These are phyloP conservation scores for Hibiscus syriacus DNA, from an alignment of 345 rosid species.

Conservation along the genomic window DNA sequence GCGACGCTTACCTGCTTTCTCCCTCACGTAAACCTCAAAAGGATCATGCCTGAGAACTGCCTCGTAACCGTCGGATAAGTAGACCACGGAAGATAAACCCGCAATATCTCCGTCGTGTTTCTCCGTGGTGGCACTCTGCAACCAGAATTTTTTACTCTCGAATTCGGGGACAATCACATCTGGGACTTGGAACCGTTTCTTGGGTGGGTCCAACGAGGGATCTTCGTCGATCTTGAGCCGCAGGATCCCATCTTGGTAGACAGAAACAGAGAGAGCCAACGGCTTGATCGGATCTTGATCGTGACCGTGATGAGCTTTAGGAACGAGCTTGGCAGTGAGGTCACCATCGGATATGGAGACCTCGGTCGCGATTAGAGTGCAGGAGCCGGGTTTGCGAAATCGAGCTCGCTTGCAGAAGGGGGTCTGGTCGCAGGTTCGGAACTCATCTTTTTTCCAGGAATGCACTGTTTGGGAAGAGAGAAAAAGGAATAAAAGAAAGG, in stretches of 20 bases:
- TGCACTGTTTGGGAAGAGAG: slow-evolving; percentile 31
- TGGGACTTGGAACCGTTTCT: slow-evolving; percentile 76
- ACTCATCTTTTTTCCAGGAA: slow-evolving; percentile 96
- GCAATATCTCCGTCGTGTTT: slow-evolving; percentile 45
- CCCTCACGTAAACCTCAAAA: slow-evolving; percentile 71
- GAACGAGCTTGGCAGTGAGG: slow-evolving; percentile 64
- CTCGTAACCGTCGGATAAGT: slow-evolving; percentile 59
- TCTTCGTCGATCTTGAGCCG: slow-evolving; percentile 86
- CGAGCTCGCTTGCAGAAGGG: slow-evolving; percentile 98
- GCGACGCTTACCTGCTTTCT: slow-evolving; percentile 40
- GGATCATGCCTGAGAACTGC: slow-evolving; percentile 85
- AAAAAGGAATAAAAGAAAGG: slow-evolving; percentile 31
- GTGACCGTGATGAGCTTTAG: slow-evolving; percentile 20
- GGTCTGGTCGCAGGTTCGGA: slow-evolving; percentile 82
- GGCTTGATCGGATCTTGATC: slow-evolving; percentile 45
- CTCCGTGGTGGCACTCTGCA: slow-evolving; percentile 45
- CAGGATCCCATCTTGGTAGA: slow-evolving; percentile 54
- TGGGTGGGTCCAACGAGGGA: slow-evolving; percentile 43
- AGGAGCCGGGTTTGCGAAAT: slow-evolving; percentile 58
- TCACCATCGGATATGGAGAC: slow-evolving; percentile 65
- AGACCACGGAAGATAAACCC: slow-evolving; percentile 49
- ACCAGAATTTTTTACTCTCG: slow-evolving; percentile 64
- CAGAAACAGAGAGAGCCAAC: slow-evolving; percentile 60
- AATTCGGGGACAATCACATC: slow-evolving; percentile 64
- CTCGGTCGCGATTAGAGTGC: slow-evolving; percentile 38